These are phyloP conservation scores for Russula earlei DNA, from an alignment of 768 basidiomycete species.

Conservation along the genomic window DNA sequence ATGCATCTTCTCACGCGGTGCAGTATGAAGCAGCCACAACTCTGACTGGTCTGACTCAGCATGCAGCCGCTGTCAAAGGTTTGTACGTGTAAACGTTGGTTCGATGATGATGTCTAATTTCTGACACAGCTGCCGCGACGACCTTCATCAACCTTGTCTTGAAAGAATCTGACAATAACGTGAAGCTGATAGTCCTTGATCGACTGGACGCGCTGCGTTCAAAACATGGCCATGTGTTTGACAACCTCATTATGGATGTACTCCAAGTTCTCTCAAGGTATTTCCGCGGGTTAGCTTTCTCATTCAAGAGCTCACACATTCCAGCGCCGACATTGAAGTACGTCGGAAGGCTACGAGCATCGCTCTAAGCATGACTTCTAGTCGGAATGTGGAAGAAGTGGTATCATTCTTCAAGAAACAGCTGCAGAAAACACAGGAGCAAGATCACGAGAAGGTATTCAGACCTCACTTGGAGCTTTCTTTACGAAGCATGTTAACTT, in stretches of 20 bases:
- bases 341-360: conserved; percentile 85
- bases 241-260: conserved; percentile 91
- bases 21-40: conserved; percentile 98
- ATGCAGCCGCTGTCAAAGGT: conserved; percentile 95
- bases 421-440: conserved; percentile 84
- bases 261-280: conserved; percentile 82
- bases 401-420: conserved; percentile 97
- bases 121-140: conserved; percentile 65
- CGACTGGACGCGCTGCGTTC: conserved; percentile 74
- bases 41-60: conserved; percentile 88
- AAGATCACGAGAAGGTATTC: conserved; percentile 82
- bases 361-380: conserved; percentile 86
- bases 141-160: conserved; percentile 81
- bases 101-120: neutral
- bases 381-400: conserved; percentile 93
- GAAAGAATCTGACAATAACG: conserved; percentile 98
- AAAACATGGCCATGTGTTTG: conserved; percentile 83
- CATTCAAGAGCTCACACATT: conserved; percentile 1
- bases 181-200: conserved; percentile 94
- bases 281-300: neutral
- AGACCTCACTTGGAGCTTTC: neutral
- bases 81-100: conserved; percentile 2
- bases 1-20: conserved; percentile 83
- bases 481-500: neutral
- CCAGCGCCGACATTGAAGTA: conserved; percentile 91